Conservation (phyloP, 208 protist genomes). For the Naegleria lovaniensis region DNA sequence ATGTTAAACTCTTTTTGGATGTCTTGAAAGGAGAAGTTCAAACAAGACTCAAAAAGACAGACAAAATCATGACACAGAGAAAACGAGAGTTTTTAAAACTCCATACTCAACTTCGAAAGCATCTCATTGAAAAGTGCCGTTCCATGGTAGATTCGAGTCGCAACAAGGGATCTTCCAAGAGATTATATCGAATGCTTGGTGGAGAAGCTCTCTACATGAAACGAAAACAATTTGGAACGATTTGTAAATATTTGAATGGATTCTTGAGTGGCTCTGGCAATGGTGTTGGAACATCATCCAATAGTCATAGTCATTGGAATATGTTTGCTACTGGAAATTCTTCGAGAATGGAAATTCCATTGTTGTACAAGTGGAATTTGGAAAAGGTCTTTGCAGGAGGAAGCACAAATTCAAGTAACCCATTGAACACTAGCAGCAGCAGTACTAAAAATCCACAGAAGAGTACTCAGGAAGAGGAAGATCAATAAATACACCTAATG, state of each 20-base stretch:
- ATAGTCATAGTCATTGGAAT: too few relatives aligned
- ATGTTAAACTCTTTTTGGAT: background rate
- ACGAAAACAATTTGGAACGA: background rate
- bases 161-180: background rate
- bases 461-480: too few relatives aligned
- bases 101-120: background rate
- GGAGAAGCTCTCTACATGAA: background rate
- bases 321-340: too few relatives aligned
- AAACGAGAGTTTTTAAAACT: background rate
- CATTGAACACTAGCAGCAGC: too few relatives aligned
- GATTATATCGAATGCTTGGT: background rate
- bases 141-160: background rate
- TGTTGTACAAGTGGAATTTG: too few relatives aligned
- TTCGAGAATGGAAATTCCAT: too few relatives aligned
- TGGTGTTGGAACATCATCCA: too few relatives aligned
- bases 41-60: background rate
- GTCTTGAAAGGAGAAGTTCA: background rate
- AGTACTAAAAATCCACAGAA: too few relatives aligned
- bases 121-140: background rate
- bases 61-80: background rate
- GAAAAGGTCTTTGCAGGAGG: too few relatives aligned
- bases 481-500: too few relatives aligned
- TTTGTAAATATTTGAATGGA: background rate
- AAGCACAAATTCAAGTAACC: too few relatives aligned
- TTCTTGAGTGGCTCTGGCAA: too few relatives aligned